Base-by-base conservation (phyloP, 2,329 filamentous ascomycete genomes). In the Cadophora sp. region DNA sequence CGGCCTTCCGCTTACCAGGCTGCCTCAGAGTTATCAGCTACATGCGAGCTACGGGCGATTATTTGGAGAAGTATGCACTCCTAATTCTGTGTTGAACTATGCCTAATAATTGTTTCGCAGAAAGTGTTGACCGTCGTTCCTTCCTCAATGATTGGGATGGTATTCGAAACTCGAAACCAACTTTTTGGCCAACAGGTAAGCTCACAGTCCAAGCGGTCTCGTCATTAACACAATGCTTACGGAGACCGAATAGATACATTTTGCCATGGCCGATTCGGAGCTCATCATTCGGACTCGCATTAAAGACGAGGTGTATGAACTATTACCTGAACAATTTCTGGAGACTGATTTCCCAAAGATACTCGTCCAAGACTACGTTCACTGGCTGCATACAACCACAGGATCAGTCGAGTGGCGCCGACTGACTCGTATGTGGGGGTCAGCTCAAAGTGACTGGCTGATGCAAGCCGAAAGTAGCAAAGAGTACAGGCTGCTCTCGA, bases 1-100 rank as follows among this genome's bases (percentile, higher is more conserved):
- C 66, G 86, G 86, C 0, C 48, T 77, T 0, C 85, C 84, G 0
- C 71, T 88, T 0, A 75, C 80, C 3, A 80, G 83, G 1, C 78
- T 89, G 0, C 86, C 86, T 0, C 3, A 14, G 0, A 68, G 80
- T 0, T 89, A 86, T 60, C 77, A 82, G 43, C 7, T 46, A 4
- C 73, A 74, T 62, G 8, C 19, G 0, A 72, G 60, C 3, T 76
- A 75, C 31, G 4, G n/a, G 5, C 31, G 64, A 16, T 9, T 74
- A 0, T 75, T 75, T 58, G 71, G 69, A 22, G 43, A 22, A 3
- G 40, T 43, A 43, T 43, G 40, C 3, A 43, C 11, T 43, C 40
- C 40, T 16, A 11, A 5, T 43, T 14, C 14, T 19, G 40, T 19
- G 40, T 19, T 5, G 14, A 16, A 16, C 14, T 14, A 43, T 43